Evolutionary conservation across 352 stramenopile genomes (phyloP).

Genomic region (Blastocystis sp.): DNA sequence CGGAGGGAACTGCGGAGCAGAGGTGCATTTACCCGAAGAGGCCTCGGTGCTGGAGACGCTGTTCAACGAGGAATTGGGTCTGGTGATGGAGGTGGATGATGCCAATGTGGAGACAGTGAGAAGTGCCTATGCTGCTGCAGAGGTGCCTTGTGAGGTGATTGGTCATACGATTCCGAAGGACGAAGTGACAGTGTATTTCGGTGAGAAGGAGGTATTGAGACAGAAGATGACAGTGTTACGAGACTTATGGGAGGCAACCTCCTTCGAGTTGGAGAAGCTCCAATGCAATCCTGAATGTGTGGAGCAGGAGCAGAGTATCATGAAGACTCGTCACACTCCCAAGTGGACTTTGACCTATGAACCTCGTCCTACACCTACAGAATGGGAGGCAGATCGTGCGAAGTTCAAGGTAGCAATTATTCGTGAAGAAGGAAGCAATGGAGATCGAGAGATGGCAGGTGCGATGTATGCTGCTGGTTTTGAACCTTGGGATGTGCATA

Average conservation of each 20-base stretch:
- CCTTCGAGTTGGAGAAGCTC: conserved; percentile 90
- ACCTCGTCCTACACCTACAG: conserved; percentile 75
- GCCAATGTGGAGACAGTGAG: conserved; percentile 72
- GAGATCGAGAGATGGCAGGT: conserved; percentile 93
- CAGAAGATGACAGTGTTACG: conserved; percentile 78
- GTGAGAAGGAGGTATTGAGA: conserved; percentile 74
- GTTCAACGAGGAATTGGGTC: conserved; percentile 91
- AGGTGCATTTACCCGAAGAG: conserved; percentile 74
- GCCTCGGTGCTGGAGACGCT: conserved; percentile 70
- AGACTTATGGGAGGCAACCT: conserved; percentile 93
- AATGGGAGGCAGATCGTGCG: conserved; percentile 66
- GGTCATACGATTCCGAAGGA: conserved; percentile 76
- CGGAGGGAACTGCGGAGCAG: conserved; percentile 88
- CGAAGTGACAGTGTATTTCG: conserved; percentile 80
- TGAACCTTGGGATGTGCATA: conserved; percentile 91
- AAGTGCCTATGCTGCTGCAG: conserved; percentile 74
- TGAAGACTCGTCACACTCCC: conserved; percentile 79
- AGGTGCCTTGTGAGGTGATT: conserved; percentile 79
- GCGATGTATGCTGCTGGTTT: conserved; percentile 94
- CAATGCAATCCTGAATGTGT: conserved; percentile 92
- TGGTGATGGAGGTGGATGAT: conserved; percentile 86
- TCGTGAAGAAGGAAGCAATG: conserved; percentile 94
- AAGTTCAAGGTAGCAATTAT: conserved; percentile 89
- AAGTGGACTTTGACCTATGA: conserved; percentile 66
- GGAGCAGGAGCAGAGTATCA: conserved; percentile 81